Percentiles rank a stretch among this genome's conserved stretches.
Evolutionary conservation across 352 stramenopile species (phyloP).

Genomic region (Pythium phragmiticola): DNA sequence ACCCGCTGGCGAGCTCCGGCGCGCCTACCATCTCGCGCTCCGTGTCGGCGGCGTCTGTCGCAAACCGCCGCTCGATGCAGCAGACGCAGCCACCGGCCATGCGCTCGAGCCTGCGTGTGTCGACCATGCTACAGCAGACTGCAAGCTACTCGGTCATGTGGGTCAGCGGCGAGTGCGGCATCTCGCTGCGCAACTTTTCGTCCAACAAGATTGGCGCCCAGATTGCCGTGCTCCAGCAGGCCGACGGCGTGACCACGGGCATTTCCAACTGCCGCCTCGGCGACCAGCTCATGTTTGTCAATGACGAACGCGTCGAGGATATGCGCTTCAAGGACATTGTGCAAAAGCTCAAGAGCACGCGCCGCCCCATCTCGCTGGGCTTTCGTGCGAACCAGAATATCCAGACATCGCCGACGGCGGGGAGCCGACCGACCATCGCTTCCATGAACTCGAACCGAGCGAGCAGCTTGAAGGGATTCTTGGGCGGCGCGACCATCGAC

Average conservation of each 20-base stretch:
- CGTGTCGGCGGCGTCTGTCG: constrained; percentile 12
- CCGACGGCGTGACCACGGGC: constrained; percentile 70
- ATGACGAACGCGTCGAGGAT: constrained; percentile 61
- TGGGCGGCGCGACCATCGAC: constrained; percentile 9
- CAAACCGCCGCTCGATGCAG: constrained; percentile 11
- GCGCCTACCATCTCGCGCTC: constrained; percentile 7
- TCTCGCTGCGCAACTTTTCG: constrained; percentile 82
- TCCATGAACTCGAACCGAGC: constrained; percentile 10
- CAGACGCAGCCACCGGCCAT: constrained; percentile 12
- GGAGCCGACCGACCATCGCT: constrained; percentile 16
- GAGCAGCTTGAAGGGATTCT: constrained; percentile 25
- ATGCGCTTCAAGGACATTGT: constrained; percentile 72
- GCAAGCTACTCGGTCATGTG: constrained; percentile 75
- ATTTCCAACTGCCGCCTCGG: constrained; percentile 76
- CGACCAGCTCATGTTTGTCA: constrained; percentile 74
- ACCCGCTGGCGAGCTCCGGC: not conserved
- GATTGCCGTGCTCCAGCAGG: constrained; percentile 78
- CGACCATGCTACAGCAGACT: constrained; percentile 12
- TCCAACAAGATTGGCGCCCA: constrained; percentile 73
- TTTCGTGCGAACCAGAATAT: constrained; percentile 72
- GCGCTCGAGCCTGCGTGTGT: constrained; percentile 21
- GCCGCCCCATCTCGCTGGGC: constrained; percentile 63
- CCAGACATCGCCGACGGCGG: constrained; percentile 51
- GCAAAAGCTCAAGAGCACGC: constrained; percentile 70
- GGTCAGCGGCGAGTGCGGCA: constrained; percentile 80